A percentile compares a stretch with the other conserved stretches of the same genome.
Conservation (phyloP, 2,329 filamentous ascomycete species). For the Aspergillus floridensis region DNA sequence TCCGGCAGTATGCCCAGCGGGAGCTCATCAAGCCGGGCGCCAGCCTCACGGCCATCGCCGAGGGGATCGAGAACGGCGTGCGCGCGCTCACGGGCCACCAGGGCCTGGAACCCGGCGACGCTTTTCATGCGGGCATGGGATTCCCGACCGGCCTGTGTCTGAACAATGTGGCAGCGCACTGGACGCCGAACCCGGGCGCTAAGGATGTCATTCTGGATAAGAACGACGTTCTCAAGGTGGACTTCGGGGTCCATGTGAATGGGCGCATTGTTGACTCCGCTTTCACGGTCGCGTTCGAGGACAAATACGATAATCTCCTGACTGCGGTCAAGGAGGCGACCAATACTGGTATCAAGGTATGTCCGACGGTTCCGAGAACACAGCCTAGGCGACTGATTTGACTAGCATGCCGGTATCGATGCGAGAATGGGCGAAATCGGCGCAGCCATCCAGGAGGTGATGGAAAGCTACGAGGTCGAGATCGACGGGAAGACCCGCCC, state of each 20-base stretch:
- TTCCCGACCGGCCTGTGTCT: constrained; percentile 57
- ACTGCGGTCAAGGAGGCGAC: constrained; percentile 55
- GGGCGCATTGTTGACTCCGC: constrained; percentile 78
- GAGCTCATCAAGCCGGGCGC: constrained; percentile 50
- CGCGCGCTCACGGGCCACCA: constrained; percentile 51
- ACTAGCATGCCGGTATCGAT: constrained; percentile 54
- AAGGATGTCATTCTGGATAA: constrained; percentile 69
- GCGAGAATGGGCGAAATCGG: constrained; percentile 56
- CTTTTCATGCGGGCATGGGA: constrained; percentile 52
- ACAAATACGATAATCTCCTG: constrained; percentile 71
- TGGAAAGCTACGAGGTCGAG: constrained; percentile 62
- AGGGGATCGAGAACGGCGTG: constrained; percentile 56
- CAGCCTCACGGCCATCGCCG: constrained; percentile 50
- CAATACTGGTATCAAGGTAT: constrained; percentile 53
- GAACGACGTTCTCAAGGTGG: constrained; percentile 77
- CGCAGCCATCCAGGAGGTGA: constrained; percentile 58
- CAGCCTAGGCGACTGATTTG: constrained; percentile 4
- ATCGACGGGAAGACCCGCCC: constrained; percentile 53
- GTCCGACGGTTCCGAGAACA: background rate
- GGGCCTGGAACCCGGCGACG: constrained; percentile 53
- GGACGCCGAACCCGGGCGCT: constrained; percentile 56
- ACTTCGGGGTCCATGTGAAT: constrained; percentile 78
- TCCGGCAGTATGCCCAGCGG: constrained; percentile 50
- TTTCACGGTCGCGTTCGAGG: constrained; percentile 75
- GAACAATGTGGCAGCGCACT: constrained; percentile 57